These are phyloP conservation scores for Vaccinium darrowii DNA, from an alignment of 148 eudicot species.

Conservation along the genomic window DNA sequence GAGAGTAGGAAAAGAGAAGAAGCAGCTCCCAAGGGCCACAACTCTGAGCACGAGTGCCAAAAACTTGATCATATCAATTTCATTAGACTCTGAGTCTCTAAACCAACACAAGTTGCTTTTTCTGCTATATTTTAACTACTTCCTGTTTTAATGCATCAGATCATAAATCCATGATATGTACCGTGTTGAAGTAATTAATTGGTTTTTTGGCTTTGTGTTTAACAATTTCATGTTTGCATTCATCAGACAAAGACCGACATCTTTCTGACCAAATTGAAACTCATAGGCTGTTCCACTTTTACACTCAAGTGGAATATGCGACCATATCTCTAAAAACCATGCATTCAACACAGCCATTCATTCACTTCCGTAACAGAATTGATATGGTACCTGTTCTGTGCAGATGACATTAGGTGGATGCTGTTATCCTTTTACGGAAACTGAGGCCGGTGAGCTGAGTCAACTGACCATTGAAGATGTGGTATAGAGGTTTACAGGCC, in stretches of 20 bases:
- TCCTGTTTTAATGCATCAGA: neutral
- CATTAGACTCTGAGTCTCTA: neutral
- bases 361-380: neutral
- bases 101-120: neutral
- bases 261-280: neutral
- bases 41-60: neutral
- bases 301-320: neutral
- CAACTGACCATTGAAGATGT: constrained; percentile 27
- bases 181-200: neutral
- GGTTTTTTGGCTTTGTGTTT: neutral
- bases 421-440: constrained; percentile 23
- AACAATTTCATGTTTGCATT: neutral
- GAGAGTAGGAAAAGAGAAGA: neutral
- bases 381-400: neutral
- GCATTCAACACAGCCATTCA: no score
- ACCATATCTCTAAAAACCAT: neutral
- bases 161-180: neutral
- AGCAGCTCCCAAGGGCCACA: neutral
- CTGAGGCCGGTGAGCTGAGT: constrained; percentile 7
- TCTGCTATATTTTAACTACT: neutral
- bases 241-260: neutral
- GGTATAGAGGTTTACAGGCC: constrained; percentile 19
- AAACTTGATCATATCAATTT: neutral
- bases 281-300: neutral
- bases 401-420: constrained; percentile 17